Evolutionary conservation across 2,329 filamentous ascomycete genomes (phyloP).

Genomic region (Sporothrix variecibatus): DNA sequence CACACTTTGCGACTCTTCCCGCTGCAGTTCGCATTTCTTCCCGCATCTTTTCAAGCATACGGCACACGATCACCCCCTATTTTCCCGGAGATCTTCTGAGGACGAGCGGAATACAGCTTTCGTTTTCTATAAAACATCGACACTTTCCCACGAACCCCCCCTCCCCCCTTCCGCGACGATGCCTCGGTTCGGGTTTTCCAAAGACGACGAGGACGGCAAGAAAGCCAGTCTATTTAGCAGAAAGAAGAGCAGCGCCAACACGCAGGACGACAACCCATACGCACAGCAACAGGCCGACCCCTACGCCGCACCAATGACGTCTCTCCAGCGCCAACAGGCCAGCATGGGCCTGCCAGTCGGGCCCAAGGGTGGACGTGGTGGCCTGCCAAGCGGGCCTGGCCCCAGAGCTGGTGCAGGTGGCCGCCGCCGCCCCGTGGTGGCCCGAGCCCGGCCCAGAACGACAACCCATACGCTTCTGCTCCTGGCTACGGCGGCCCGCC

Average conservation of each 20-base stretch:
- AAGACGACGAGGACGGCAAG: conserved; percentile 50
- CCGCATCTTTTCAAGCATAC: background rate
- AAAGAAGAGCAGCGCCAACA: conserved; percentile 52
- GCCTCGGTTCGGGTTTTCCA: conserved; percentile 61
- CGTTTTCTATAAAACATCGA: background rate
- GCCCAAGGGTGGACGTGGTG: conserved; percentile 33
- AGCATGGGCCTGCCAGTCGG: conserved; percentile 23
- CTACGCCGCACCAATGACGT: conserved; percentile 54
- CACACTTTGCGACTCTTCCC: background rate
- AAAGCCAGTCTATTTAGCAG: conserved; percentile 56
- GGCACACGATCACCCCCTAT: background rate
- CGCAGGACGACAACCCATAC: conserved; percentile 56
- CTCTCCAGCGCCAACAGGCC: conserved; percentile 46
- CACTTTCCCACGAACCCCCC: background rate
- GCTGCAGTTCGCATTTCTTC: background rate
- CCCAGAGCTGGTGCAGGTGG: conserved; percentile 36
- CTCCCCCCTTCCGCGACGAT: conserved; percentile 40
- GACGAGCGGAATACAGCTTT: conserved; percentile 5
- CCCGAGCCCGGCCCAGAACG: conserved; percentile 2
- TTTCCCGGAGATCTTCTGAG: background rate
- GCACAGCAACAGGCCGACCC: conserved; percentile 55
- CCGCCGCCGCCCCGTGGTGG: conserved; percentile 43
- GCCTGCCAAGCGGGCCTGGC: conserved; percentile 43
- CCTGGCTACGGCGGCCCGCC: background rate
- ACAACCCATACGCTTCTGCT: conserved; percentile 19